These are phyloP conservation scores for Circinella minor DNA, from an alignment of 371 early-diverging fungal genomes.

Conservation along the genomic window DNA sequence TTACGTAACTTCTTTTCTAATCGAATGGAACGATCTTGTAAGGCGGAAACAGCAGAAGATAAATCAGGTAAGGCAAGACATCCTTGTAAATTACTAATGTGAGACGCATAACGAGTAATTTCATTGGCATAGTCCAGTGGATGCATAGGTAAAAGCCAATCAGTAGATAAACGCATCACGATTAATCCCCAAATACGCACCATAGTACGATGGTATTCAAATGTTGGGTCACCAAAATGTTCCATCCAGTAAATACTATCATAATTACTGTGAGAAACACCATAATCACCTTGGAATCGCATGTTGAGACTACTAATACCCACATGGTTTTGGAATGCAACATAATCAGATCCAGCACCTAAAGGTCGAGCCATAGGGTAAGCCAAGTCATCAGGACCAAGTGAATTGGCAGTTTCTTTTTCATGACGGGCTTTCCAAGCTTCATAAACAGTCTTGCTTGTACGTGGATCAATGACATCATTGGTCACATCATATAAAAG, in stretches of 20 bases:
- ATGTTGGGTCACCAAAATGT: conserved; percentile 56
- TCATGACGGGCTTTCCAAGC: conserved; percentile 36
- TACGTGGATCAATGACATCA: conserved; percentile 53
- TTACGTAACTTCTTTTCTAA: conserved; percentile 20
- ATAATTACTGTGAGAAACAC: conserved; percentile 63
- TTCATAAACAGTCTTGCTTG: conserved; percentile 54
- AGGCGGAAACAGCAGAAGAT: conserved; percentile 8
- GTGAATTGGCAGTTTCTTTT: not conserved
- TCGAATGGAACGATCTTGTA: conserved; percentile 1
- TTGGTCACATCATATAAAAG: conserved; percentile 59
- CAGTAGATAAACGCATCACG: conserved; percentile 38
- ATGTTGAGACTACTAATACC: conserved; percentile 55
- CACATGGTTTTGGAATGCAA: conserved; percentile 53
- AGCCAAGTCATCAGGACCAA: conserved; percentile 4
- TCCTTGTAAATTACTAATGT: conserved; percentile 11
- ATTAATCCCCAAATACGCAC: conserved; percentile 47
- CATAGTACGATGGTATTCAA: conserved; percentile 49
- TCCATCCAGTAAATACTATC: conserved; percentile 56
- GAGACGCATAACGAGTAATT: conserved; percentile 15
- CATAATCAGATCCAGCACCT: conserved; percentile 55
- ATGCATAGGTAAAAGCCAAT: conserved; percentile 34
- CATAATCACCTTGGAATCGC: conserved; percentile 42
- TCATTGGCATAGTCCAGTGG: conserved; percentile 39
- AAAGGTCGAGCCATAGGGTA: conserved; percentile 28
- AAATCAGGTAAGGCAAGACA: conserved; percentile 16